phyloP scores from a whole-genome alignment of 1,284 basidiomycete species.

The Moesziomyces globuligerus region DNA sequence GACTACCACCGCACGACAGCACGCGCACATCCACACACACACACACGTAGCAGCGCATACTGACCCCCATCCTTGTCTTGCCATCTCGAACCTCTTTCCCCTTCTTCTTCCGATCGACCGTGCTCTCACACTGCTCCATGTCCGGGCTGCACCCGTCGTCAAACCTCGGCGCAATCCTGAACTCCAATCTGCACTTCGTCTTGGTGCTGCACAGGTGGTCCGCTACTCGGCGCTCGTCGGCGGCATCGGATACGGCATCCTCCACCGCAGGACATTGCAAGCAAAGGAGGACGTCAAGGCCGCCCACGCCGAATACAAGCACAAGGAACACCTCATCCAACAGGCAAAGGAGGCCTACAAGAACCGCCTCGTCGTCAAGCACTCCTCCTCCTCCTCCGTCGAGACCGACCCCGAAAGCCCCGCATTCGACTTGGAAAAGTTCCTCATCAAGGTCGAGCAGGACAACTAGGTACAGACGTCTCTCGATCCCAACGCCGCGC shows the following conservation, averaged over 20 bases:
- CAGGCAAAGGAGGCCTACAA: conserved; percentile 92
- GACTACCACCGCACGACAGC: no score
- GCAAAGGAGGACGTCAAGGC: conserved; percentile 81
- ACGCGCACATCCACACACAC: no score
- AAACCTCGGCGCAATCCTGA: no score
- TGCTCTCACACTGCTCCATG: no score
- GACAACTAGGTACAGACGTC: conserved; percentile 29
- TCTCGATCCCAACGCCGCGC: background rate
- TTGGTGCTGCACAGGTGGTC: conserved; percentile 92
- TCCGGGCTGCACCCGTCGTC: no score
- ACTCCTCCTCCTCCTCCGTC: conserved; percentile 68
- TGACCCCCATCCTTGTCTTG: no score
- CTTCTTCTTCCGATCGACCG: no score
- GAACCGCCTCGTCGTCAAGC: conserved; percentile 67
- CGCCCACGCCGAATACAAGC: conserved; percentile 71
- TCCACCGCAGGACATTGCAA: conserved; percentile 90
- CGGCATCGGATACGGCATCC: conserved; percentile 91
- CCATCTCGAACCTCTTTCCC: background rate
- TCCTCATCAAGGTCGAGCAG: conserved; percentile 71
- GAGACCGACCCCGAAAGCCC: conserved; percentile 90
- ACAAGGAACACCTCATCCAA: conserved; percentile 73
- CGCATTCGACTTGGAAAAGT: conserved; percentile 94
- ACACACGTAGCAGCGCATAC: no score
- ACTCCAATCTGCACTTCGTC: no score
- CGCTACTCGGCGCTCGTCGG: conserved; percentile 90